phyloP scores from a whole-genome alignment of 352 stramenopile genomes.

The Pythium phragmitis region DNA sequence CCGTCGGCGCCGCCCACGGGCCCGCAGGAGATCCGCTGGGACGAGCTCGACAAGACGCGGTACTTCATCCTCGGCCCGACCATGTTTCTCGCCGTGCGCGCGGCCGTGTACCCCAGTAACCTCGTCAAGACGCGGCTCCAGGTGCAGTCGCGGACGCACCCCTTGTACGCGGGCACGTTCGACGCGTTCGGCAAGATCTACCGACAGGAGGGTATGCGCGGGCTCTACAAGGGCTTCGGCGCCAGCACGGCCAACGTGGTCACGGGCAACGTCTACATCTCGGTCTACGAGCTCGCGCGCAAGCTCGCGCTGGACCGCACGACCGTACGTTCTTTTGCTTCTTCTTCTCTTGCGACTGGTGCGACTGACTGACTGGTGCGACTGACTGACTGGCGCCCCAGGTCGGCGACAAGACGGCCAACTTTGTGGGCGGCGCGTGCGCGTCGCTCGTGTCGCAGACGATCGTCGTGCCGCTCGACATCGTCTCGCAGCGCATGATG shows the following conservation, averaged over 20 bases:
- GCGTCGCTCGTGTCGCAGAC: constrained; percentile 85
- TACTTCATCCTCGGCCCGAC: constrained; percentile 85
- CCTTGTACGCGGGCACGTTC: constrained; percentile 77
- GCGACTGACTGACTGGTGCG: too few relatives aligned
- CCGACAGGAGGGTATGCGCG: constrained; percentile 66
- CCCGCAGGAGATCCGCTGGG: constrained; percentile 86
- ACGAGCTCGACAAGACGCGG: constrained; percentile 86
- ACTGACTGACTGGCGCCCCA: background rate
- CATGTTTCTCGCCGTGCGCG: constrained; percentile 81
- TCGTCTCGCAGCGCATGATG: constrained; percentile 90
- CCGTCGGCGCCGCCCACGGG: constrained; percentile 17
- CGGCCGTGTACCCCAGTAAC: constrained; percentile 85
- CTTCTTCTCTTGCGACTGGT: background rate
- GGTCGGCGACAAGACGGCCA: constrained; percentile 54
- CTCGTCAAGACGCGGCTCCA: constrained; percentile 89
- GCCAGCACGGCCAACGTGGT: constrained; percentile 83
- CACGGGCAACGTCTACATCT: constrained; percentile 90
- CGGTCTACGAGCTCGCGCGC: constrained; percentile 81
- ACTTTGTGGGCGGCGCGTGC: constrained; percentile 74
- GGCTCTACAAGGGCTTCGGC: constrained; percentile 88
- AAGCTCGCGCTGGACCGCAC: constrained; percentile 66
- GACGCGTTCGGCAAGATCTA: constrained; percentile 87
- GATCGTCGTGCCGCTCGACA: constrained; percentile 85
- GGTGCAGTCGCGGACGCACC: constrained; percentile 69
- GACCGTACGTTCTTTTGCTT: constrained; percentile 27